phyloP scores from a whole-genome alignment of 352 stramenopile species.

The Lagenidium giganteum region DNA sequence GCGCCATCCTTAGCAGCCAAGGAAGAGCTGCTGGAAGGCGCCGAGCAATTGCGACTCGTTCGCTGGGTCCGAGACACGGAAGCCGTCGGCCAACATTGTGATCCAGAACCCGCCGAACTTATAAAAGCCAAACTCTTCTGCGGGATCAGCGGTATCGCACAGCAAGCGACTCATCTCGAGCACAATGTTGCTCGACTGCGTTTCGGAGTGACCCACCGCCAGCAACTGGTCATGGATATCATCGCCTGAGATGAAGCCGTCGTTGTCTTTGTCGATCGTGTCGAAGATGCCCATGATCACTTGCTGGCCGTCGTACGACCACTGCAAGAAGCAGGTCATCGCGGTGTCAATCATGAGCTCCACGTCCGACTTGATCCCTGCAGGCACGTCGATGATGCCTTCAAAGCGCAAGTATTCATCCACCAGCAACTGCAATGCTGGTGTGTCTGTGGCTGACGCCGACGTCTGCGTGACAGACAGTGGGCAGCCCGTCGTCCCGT shows the following conservation, averaged over 20 bases:
- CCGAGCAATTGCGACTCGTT: conserved; percentile 34
- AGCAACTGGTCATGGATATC: conserved; percentile 39
- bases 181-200: conserved; percentile 26
- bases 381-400: conserved; percentile 21
- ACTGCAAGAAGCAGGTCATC: conserved; percentile 37
- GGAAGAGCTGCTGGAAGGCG: conserved; percentile 34
- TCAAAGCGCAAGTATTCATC: conserved; percentile 36
- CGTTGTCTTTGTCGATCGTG: conserved; percentile 35
- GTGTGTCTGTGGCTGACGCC: not conserved
- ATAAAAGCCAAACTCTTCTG: conserved; percentile 48
- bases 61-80: conserved; percentile 27
- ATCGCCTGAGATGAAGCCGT: conserved; percentile 40
- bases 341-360: conserved; percentile 45
- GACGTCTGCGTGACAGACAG: conserved; percentile 29
- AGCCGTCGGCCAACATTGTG: conserved; percentile 37
- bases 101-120: conserved; percentile 50
- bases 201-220: conserved; percentile 21
- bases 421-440: conserved; percentile 20
- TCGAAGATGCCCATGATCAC: conserved; percentile 34
- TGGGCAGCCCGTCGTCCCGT: conserved; percentile 23
- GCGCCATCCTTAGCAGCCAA: conserved; percentile 10
- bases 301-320: conserved; percentile 23
- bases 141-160: conserved; percentile 33
- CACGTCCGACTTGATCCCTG: conserved; percentile 48
- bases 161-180: conserved; percentile 35